These are phyloP conservation scores for Lolium multiflorum DNA, from an alignment of 176 grass and related monocot genomes.

Conservation along the genomic window DNA sequence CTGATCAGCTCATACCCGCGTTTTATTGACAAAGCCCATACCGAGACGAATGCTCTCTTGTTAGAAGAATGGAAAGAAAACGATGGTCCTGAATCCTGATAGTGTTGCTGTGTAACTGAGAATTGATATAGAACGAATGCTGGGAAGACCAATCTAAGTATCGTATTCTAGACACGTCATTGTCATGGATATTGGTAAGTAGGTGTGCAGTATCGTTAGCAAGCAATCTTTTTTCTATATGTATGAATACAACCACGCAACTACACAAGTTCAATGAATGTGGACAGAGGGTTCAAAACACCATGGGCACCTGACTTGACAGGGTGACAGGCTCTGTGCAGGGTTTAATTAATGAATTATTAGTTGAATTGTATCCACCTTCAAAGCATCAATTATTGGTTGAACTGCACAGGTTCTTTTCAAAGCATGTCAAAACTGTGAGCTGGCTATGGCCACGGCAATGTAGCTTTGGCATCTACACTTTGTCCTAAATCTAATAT, in stretches of 20 bases:
- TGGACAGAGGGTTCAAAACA: slow-evolving; percentile 33
- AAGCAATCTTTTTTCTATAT: background rate
- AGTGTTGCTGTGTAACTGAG: no score
- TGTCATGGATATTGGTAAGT: slow-evolving; percentile 35
- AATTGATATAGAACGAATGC: background rate
- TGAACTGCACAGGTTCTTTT: slow-evolving; percentile 34
- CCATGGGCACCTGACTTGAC: background rate
- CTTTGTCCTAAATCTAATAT: background rate
- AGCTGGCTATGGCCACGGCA: slow-evolving; percentile 24
- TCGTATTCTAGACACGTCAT: slow-evolving; percentile 38
- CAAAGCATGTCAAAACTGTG: background rate
- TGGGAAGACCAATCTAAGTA: slow-evolving; percentile 3
- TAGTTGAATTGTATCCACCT: background rate
- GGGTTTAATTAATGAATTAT: background rate
- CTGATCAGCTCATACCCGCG: no score
- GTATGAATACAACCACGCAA: background rate
- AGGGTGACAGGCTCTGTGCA: background rate
- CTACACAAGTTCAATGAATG: slow-evolving; percentile 50
- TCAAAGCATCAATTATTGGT: background rate
- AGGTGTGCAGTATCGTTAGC: slow-evolving; percentile 8
- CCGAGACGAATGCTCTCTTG: no score
- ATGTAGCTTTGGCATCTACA: slow-evolving; percentile 22
- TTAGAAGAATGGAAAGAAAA: no score
- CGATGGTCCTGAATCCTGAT: no score
- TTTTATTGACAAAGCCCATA: no score